Base-by-base conservation (phyloP, 768 basidiomycete genomes). In the Candolleomyces efflorescens region DNA sequence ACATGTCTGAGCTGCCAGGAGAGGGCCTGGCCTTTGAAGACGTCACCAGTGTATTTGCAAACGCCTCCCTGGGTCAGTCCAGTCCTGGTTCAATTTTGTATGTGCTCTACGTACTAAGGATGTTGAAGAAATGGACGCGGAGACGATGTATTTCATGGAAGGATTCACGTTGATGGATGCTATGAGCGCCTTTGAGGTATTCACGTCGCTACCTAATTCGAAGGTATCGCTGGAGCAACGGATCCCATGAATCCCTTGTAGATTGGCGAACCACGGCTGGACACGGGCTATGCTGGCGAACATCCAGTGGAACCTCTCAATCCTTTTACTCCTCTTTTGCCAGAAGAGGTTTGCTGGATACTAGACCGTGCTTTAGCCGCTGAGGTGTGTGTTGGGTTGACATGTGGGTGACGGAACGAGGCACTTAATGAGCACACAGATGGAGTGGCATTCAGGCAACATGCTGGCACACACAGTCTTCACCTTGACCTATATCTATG, bases 101-200 rank as follows among this genome's bases (percentile, higher is more conserved):
- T 56, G 38, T 41, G 38, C 55, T 46, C 22, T 39, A 26, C 36
- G 51, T 51, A 32, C 24, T 60, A 37, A 62, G 45, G 1, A 53
- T 53, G 41, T 53, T 53, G 2, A 58, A 76, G 92, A 84, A 43
- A 84, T 96, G 82, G 75, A 80, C 27, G 73, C 79, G 0, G 85
- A 83, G 12, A 77, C 78, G 38, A 72, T 93, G 58, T 59, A 94
- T 5, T 78, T 92, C 36, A 84, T 83, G 64, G 81, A 85, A 0
- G 83, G 81, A 27, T 88, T 92, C 63, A 82, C 83, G 17, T 76
- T 96, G 48, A 81, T 87, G 60, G 94, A 98, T 60, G 87, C 92
- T n/a, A 96, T 98, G 94, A 90, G 89, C 63, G 90, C 92, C 13
- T 85, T 97, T 55, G 90, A 94, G 82, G 92, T 90, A 67, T 43